phyloP scores from a whole-genome alignment of 495 filamentous ascomycete species.

The Aspergillus conjunctus region DNA sequence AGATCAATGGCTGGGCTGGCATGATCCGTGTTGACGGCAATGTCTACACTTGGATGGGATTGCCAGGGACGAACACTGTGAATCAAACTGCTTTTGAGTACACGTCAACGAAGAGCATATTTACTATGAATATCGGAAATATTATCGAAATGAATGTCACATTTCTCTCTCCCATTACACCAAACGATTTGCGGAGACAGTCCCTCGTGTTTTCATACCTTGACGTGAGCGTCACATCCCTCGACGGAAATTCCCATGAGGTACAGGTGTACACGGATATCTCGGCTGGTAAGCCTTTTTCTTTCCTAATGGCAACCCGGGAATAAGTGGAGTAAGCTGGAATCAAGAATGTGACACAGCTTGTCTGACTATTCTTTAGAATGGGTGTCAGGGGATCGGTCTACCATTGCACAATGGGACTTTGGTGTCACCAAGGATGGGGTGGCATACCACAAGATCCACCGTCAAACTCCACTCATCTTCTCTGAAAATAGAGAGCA shows the following conservation, averaged over 20 bases:
- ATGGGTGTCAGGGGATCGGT: slow-evolving; percentile 59
- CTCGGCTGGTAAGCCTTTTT: slow-evolving; percentile 52
- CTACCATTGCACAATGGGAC: slow-evolving; percentile 54
- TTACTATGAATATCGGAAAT: slow-evolving; percentile 53
- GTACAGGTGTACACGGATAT: slow-evolving; percentile 64
- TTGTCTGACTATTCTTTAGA: slow-evolving; percentile 41
- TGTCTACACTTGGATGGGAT: slow-evolving; percentile 61
- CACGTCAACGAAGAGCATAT: slow-evolving; percentile 60
- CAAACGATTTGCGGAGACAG: slow-evolving; percentile 55
- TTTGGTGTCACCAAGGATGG: slow-evolving; percentile 46
- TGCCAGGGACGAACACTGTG: slow-evolving; percentile 41
- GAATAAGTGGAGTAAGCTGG: not conserved
- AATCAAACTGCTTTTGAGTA: slow-evolving; percentile 57
- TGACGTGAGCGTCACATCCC: slow-evolving; percentile 52
- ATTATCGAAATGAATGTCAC: slow-evolving; percentile 56
- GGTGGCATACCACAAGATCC: slow-evolving; percentile 57
- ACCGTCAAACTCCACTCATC: slow-evolving; percentile 52
- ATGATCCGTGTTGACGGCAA: slow-evolving; percentile 58
- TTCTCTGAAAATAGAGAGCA: slow-evolving; percentile 57
- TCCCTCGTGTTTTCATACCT: slow-evolving; percentile 60
- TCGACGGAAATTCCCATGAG: slow-evolving; percentile 55
- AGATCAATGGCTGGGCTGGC: slow-evolving; percentile 57
- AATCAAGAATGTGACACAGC: not conserved
- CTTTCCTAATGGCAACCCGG: not conserved
- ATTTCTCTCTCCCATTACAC: slow-evolving; percentile 61